Base-by-base conservation (phyloP, 1,284 basidiomycete species). In the Vanrija humicola region DNA sequence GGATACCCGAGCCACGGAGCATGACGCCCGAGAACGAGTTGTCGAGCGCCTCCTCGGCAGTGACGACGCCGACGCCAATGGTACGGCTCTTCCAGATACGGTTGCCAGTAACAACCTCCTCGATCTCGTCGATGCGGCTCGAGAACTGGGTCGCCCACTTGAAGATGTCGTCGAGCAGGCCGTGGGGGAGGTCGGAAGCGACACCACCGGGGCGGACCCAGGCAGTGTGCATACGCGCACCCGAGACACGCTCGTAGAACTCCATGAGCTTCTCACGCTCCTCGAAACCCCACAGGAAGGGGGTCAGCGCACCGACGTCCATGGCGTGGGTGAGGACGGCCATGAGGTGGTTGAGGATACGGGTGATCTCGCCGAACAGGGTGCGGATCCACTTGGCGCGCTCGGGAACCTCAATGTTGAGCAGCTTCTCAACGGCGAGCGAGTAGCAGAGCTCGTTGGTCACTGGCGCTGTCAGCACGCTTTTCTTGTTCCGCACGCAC, bases 261-360 rank as follows among this genome's bases (percentile, higher is more conserved):
- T 98, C 95, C 95, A 98, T 98, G 64, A 98, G 86, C 82, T 98
- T 98, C 80, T 98, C 95, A 64, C 95, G 92, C 79, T 98, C 95
- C 79, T 98, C 95, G 82, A 98, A 98, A 70, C 94, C 96, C 94
- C 93, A 98, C 40, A 98, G 82, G 87, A 98, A 99, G 46, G 95
- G 96, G 1, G 96, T 99, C 7, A 99, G 83, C 61, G 92, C 95
- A 74, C 95, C 96, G 61, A 98, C 95, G 71, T 96, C 92, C 64
- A 67, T 65, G 38, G 64, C 64, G 61, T 68, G 64, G 29, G 95
- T 91, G 43, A 99, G 84, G 60, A 98, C 84, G 57, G 95, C 95
- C 96, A 99, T 98, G 63, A 98, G 82, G 75, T 98, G 95, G 82
- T 97, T 98, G 59, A 98, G 82, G 64, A 98, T 83, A 66, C 95